A percentile compares a stretch with the other conserved stretches of the same genome.
These are phyloP conservation scores for Termitomyces sp. DNA, from an alignment of 768 basidiomycete genomes.

Conservation along the genomic window DNA sequence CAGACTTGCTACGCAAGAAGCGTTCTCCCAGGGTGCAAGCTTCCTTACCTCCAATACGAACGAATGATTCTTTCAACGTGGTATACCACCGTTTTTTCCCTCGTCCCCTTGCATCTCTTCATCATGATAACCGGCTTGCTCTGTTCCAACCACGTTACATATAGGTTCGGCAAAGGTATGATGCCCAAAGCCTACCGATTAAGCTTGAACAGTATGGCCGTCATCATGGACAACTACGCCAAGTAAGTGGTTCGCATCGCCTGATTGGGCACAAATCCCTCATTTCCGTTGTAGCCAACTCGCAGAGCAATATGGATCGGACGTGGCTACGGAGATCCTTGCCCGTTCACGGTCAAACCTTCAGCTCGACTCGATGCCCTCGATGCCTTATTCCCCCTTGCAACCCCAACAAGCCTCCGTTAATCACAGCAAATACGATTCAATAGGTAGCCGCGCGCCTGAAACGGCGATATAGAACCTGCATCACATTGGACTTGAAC, in stretches of 20 bases:
- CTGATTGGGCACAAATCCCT: not conserved
- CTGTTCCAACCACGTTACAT: conserved; percentile 81
- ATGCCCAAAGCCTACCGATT: conserved; percentile 81
- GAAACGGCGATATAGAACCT: conserved; percentile 11
- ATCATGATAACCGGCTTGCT: conserved; percentile 61
- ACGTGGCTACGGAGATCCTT: conserved; percentile 54
- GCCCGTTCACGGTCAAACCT: conserved; percentile 52
- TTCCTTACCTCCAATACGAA: conserved; percentile 54
- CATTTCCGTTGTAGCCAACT: conserved; percentile 43
- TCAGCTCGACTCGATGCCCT: conserved; percentile 27
- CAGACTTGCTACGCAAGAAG: conserved; percentile 72
- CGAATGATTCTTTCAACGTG: conserved; percentile 48
- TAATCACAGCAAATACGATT: conserved; percentile 16
- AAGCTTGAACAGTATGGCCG: conserved; percentile 66
- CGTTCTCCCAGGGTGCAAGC: conserved; percentile 70
- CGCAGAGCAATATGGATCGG: conserved; percentile 66
- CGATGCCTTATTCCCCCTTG: conserved; percentile 17
- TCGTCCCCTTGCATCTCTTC: conserved; percentile 63
- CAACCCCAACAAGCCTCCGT: conserved; percentile 7
- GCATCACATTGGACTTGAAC: not conserved
- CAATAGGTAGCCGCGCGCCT: conserved; percentile 16
- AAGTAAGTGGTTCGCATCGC: conserved; percentile 37
- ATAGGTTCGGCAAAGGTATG: conserved; percentile 85
- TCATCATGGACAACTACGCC: conserved; percentile 83
- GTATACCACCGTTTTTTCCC: conserved; percentile 59